These are phyloP conservation scores for Histomonas meleagridis DNA, from an alignment of 208 protist genomes.

Conservation along the genomic window DNA sequence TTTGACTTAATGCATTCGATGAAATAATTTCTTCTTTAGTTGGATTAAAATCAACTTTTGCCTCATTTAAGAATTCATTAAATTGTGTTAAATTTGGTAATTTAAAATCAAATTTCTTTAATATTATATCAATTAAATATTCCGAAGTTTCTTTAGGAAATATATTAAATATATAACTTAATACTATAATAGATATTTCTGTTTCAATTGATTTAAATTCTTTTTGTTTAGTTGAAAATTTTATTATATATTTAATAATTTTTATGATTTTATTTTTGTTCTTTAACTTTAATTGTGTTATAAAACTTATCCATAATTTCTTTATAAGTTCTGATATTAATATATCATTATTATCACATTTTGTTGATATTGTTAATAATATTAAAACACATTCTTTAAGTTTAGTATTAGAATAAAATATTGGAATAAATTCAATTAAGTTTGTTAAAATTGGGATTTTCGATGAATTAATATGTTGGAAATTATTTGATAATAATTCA, in stretches of 20 bases:
- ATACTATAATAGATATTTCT: neutral
- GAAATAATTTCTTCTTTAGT: neutral
- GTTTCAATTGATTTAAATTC: neutral
- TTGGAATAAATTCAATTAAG: neutral
- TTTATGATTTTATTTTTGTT: neutral
- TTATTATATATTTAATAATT: neutral
- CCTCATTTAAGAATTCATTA: neutral
- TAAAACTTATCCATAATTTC: neutral
- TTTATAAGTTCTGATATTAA: neutral
- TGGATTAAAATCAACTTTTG: neutral
- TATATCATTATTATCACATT: neutral
- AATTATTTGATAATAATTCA: neutral
- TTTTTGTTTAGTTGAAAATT: neutral
- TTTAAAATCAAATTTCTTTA: neutral
- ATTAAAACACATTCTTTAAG: neutral
- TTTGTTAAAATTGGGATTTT: neutral
- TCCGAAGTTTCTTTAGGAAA: neutral
- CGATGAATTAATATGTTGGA: neutral
- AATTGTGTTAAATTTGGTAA: neutral
- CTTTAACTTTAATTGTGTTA: neutral
- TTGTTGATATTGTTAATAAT: neutral
- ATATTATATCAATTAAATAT: neutral
- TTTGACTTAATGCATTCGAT: neutral
- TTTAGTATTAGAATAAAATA: neutral
- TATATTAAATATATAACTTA: neutral